Evolutionary conservation across 352 stramenopile genomes (phyloP).

Genomic region (Phytophthora citrophthora): DNA sequence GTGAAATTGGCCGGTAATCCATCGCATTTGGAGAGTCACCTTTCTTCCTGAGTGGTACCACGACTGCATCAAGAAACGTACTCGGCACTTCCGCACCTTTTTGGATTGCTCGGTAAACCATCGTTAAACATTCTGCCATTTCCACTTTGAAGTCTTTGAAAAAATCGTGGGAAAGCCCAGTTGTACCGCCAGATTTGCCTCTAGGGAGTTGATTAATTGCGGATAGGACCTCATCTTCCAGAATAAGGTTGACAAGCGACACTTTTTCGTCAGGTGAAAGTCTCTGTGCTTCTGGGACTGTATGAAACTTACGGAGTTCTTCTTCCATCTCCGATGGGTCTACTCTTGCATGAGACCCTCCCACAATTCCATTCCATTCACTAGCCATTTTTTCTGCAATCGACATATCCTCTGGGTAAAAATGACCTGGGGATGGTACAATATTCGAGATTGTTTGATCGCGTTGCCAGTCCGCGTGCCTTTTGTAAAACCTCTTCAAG

Average conservation of each 20-base stretch:
- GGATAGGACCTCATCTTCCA: neutral
- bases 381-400: constrained; percentile 1
- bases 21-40: neutral
- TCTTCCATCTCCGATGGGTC: neutral
- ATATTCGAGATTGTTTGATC: constrained; percentile 2
- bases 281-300: neutral
- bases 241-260: neutral
- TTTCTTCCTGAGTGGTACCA: neutral
- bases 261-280: neutral
- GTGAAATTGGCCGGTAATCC: neutral
- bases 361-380: constrained; percentile 10
- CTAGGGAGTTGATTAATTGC: neutral
- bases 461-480: constrained; percentile 1
- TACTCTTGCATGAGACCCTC: constrained; percentile 1
- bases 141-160: constrained; percentile 6
- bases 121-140: neutral
- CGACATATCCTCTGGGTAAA: neutral
- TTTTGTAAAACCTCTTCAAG: constrained; percentile 1
- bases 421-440: constrained; percentile 1
- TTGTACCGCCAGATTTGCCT: neutral
- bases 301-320: neutral
- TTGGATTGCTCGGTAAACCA: neutral
- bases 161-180: constrained; percentile 1
- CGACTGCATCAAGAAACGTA: neutral
- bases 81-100: neutral